phyloP scores from a whole-genome alignment of 495 filamentous ascomycete species.

The Penicillium soppii region DNA sequence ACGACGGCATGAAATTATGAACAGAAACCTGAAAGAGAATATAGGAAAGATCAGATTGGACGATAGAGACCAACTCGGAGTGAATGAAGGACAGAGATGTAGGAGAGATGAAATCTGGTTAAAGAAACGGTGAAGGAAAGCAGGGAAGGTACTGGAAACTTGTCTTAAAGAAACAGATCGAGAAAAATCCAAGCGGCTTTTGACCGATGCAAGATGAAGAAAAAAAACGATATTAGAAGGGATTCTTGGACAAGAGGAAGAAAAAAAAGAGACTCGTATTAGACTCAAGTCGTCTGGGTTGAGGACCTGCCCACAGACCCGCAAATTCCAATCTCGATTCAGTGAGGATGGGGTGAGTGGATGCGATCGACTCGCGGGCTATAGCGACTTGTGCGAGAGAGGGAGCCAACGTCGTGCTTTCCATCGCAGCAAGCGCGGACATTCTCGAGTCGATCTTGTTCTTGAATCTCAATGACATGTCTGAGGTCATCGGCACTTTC shows the following conservation, averaged over 20 bases:
- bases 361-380: slow-evolving; percentile 43
- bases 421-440: slow-evolving; percentile 97
- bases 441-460: slow-evolving; percentile 83
- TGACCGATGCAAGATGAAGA: not conserved
- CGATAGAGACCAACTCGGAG: slow-evolving; percentile 8
- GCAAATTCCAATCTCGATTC: slow-evolving; percentile 19
- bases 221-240: slow-evolving; percentile 9
- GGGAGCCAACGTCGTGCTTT: slow-evolving; percentile 57
- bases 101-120: slow-evolving; percentile 13
- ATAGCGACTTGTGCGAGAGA: slow-evolving; percentile 45
- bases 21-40: slow-evolving; percentile 26
- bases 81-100: slow-evolving; percentile 20
- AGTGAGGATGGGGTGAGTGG: slow-evolving; percentile 35
- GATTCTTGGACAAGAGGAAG: slow-evolving; percentile 13
- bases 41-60: slow-evolving; percentile 17
- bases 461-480: slow-evolving; percentile 70
- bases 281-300: slow-evolving; percentile 24
- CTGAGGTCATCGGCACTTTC: slow-evolving; percentile 81
- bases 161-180: slow-evolving; percentile 8
- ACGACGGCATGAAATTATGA: slow-evolving; percentile 21
- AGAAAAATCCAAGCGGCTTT: not conserved
- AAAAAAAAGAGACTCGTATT: slow-evolving; percentile 36
- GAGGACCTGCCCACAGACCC: slow-evolving; percentile 32
- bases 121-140: slow-evolving; percentile 14
- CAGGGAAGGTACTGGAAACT: slow-evolving; percentile 9